Base-by-base conservation (phyloP, 208 protist species). In the Crithidia bombi region DNA sequence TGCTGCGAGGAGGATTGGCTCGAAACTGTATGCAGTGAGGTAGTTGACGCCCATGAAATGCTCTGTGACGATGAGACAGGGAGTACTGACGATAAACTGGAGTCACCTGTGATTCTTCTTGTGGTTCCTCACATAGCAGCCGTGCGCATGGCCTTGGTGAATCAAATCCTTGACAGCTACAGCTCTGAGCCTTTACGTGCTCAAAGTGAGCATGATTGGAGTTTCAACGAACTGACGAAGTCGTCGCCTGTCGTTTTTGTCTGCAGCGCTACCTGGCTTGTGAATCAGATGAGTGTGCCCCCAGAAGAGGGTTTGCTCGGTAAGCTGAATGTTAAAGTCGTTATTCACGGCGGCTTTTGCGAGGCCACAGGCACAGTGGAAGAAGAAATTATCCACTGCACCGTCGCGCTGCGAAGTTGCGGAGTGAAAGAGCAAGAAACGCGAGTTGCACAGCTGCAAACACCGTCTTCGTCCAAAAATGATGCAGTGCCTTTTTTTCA, bases 161-260 rank as follows among this genome's bases (percentile, higher is more conserved):
- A 51, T 26, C 61, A 61, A 52, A 72, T 90, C 21, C 69, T 70
- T 30, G 84, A 90, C 59, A 87, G 84, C 72, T 90, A 90, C 67
- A 85, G 77, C 57, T 82, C 69, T 23, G 69, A 80, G 55, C 82
- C 85, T 39, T 71, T 91, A 39, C 61, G 65, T 62, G 70, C 87
- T 28, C 73, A 65, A 44, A 73, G 62, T 43, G 69, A 79, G 2
- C 30, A 33, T 28, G 49, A 58, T 17, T 74, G 79, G 64, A 65
- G 47, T 7, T 5, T 44, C 6, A 61, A 61, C 3, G 47, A 58
- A 43, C 32, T 86, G 33, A 26, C 43, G 17, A 58, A 74, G 51
- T 44, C 21, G 14, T 58, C 65, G 1, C 86, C 83, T 32, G 57
- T 94, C 47, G 83, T 85, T 39, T 69, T 90, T 43, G 44, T 87